Evolutionary conservation across 2,329 filamentous ascomycete genomes (phyloP), one percentile per base, ranked within the genome.

Genomic region (Aspergillus japonicus): DNA sequence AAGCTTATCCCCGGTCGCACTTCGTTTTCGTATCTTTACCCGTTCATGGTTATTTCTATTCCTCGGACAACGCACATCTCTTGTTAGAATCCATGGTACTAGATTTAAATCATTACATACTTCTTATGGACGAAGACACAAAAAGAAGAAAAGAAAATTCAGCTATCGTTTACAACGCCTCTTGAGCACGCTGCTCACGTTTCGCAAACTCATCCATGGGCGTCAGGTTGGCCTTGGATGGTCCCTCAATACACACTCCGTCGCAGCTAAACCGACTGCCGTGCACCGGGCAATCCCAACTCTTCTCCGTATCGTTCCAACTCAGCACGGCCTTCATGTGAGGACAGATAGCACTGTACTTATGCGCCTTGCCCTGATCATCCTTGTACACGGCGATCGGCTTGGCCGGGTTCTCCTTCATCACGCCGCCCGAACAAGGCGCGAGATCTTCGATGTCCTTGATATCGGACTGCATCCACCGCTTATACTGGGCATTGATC

Each of bases 301-400:
- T 81, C 72, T 82, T 83, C 70, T 85, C 82, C 0, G 73, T 72
- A 5, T 71, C 63, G 60, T 86, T 86, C 83, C 83, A 86, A 68
- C 81, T 83, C 0, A 86, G 77, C 0, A 86, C 80, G 0, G 81
- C 83, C 58, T 83, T 78, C 70, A 86, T 62, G 64, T 86, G 83
- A 5, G 84, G 83, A 63, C 83, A 87, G 0, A 87, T 57, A 0
- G 83, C 84, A 49, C 79, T 84, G 68, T 82, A 81, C 64, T 78
- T 79, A 33, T 77, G 77, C 1, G 83, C 74, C 29, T 82, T 75
- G 0, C 83, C 83, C 0, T 80, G 69, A 5, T 84, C 81, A 59
- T 85, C 82, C 66, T 84, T 85, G 72, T 85, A 87, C 0, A 85
- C 79, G 0, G 83, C 84, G 8, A 83, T 62, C 0, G 83, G 83